Evolutionary conservation across 78 protist genomes (phyloP).

Genomic region (Andalucia godoyi): DNA sequence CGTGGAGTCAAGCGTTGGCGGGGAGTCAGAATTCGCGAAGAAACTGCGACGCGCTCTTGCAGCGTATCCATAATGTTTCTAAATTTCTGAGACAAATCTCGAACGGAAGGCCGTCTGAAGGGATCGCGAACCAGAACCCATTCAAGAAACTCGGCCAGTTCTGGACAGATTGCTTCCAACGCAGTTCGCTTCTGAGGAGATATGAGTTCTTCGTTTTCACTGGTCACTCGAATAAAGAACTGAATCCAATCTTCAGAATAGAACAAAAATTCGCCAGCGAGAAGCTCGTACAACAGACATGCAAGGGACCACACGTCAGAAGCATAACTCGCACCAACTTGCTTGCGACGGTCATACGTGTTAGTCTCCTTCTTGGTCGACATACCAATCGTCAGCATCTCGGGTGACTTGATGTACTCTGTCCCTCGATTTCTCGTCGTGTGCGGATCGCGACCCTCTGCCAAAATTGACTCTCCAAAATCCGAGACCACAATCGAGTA

Average conservation of each 20-base stretch:
- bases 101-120: slow-evolving; percentile 35
- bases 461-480: slow-evolving; percentile 72
- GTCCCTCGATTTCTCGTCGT: slow-evolving; percentile 76
- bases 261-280: slow-evolving; percentile 77
- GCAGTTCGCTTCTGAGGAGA: slow-evolving; percentile 2
- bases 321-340: slow-evolving; percentile 21
- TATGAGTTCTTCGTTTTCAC: slow-evolving; percentile 5
- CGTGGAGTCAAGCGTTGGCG: no score
- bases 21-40: no score
- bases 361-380: slow-evolving; percentile 26
- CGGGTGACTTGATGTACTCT: slow-evolving; percentile 83
- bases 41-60: no score
- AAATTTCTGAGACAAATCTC: slow-evolving; percentile 18
- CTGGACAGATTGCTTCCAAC: slow-evolving; percentile 12
- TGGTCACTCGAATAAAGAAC: slow-evolving; percentile 67
- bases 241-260: slow-evolving; percentile 66
- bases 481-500: slow-evolving; percentile 35
- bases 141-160: slow-evolving; percentile 44
- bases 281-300: slow-evolving; percentile 76
- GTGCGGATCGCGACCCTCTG: slow-evolving; percentile 45
- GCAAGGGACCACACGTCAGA: slow-evolving; percentile 82
- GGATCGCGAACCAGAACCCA: slow-evolving; percentile 67
- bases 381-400: slow-evolving; percentile 67
- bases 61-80: background rate
- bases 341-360: background rate